A percentile compares a stretch with the other conserved stretches of the same genome.
phyloP scores from a whole-genome alignment of 2,329 filamentous ascomycete species.

The Stemphylium vesicarium region DNA sequence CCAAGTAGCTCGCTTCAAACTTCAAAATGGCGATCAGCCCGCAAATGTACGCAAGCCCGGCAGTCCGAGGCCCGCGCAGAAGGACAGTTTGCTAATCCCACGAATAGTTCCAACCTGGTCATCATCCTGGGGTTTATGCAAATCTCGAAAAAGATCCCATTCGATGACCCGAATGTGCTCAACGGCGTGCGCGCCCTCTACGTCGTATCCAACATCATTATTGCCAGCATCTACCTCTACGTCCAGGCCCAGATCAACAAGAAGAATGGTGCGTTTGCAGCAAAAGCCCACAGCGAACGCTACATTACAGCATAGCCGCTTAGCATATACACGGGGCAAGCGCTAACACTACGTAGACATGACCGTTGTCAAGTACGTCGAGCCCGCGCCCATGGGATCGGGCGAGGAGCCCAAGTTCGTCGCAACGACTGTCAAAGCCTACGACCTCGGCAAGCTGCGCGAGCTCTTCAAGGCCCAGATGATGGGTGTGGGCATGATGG shows the following conservation, averaged over 20 bases:
- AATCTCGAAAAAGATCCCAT: slow-evolving; percentile 92
- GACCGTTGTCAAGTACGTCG: slow-evolving; percentile 98
- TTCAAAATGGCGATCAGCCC: slow-evolving; percentile 47
- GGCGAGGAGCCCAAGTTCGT: slow-evolving; percentile 94
- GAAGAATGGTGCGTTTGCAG: slow-evolving; percentile 81
- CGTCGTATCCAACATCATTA: slow-evolving; percentile 78
- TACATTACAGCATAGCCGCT: not conserved
- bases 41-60: slow-evolving; percentile 40
- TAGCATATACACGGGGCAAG: not conserved
- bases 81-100: slow-evolving; percentile 33
- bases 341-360: slow-evolving; percentile 68
- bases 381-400: slow-evolving; percentile 91
- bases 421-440: slow-evolving; percentile 94
- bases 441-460: slow-evolving; percentile 87
- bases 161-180: slow-evolving; percentile 81
- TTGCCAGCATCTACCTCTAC: slow-evolving; percentile 83
- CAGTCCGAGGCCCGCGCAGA: not conserved
- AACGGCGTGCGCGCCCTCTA: slow-evolving; percentile 69
- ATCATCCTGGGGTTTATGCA: slow-evolving; percentile 81
- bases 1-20: not conserved
- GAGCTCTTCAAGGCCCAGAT: slow-evolving; percentile 85
- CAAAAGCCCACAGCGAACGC: not conserved
- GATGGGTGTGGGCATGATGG: slow-evolving; percentile 98
- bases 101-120: slow-evolving; percentile 45
- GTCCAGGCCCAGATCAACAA: slow-evolving; percentile 85